phyloP scores from a whole-genome alignment of 2,329 filamentous ascomycete genomes.

The Cadophora sp. region DNA sequence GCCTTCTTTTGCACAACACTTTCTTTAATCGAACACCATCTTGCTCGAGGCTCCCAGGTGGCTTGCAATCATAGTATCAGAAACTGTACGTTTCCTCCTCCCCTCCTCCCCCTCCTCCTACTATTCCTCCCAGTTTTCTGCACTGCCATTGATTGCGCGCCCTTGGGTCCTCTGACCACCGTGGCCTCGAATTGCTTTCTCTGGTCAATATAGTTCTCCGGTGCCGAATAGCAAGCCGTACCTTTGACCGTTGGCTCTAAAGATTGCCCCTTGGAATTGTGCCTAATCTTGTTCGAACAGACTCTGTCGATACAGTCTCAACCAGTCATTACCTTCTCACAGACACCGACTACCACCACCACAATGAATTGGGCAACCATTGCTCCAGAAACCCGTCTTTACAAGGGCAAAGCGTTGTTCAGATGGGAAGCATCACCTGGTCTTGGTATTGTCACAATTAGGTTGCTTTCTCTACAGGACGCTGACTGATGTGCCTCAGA shows the following conservation, averaged over 20 bases:
- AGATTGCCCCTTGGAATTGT: not conserved
- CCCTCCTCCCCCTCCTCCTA: not conserved
- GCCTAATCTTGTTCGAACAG: not conserved
- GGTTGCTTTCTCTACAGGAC: not conserved
- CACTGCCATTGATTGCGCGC: not conserved
- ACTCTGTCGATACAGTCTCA: not conserved
- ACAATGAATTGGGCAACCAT: conserved; percentile 42
- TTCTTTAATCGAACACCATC: conserved; percentile 1
- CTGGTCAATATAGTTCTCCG: not conserved
- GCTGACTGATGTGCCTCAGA: conserved; percentile 36
- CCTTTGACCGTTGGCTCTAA: not conserved
- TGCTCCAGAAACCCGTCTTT: conserved; percentile 38
- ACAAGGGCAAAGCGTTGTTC: conserved; percentile 41
- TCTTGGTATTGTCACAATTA: conserved; percentile 35
- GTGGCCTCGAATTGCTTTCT: not conserved
- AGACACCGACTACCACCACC: not conserved
- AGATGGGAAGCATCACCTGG: conserved; percentile 43
- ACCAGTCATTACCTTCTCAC: not conserved
- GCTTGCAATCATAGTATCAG: not conserved
- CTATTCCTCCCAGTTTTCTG: too few species aligned
- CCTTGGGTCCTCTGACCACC: not conserved
- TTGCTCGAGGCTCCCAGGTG: conserved; percentile 8
- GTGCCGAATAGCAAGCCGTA: not conserved
- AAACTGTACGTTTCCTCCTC: conserved; percentile 10
- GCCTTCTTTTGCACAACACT: conserved; percentile 17